phyloP scores from a whole-genome alignment of 2,329 filamentous ascomycete genomes.

The Zymoseptoria brevis region DNA sequence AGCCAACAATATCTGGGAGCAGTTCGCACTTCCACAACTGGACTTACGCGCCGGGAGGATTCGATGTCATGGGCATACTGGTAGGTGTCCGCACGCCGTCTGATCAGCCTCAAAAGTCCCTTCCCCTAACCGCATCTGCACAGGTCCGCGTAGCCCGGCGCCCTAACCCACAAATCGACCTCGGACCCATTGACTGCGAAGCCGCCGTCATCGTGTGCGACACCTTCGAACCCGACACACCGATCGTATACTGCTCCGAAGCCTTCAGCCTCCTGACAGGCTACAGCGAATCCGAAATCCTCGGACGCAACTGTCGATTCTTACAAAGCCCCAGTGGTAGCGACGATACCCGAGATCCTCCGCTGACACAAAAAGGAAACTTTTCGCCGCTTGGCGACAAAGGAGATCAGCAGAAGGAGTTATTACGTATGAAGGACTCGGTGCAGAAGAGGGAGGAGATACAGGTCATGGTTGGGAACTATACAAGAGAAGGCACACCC shows the following conservation, averaged over 20 bases:
- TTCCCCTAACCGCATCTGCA: not conserved
- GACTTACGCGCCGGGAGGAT: not conserved
- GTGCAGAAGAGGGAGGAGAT: not conserved
- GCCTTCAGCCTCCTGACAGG: constrained; percentile 1
- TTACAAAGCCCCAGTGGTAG: not conserved
- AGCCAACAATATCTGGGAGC: not conserved
- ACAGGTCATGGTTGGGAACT: not conserved
- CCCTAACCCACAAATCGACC: constrained; percentile 1
- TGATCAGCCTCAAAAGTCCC: not conserved
- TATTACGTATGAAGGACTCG: not conserved
- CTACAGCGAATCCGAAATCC: not conserved
- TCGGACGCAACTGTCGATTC: constrained; percentile 4
- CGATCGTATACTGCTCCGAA: constrained; percentile 3
- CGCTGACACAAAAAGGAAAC: not conserved
- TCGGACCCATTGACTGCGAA: constrained; percentile 1
- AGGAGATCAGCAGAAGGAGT: not conserved
- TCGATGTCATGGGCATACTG: constrained; percentile 2
- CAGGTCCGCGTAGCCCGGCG: not conserved
- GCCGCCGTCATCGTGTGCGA: constrained; percentile 3
- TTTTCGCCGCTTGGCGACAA: not conserved
- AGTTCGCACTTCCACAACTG: not conserved
- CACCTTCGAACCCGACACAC: not conserved
- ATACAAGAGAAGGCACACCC: not conserved
- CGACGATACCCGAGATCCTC: not conserved
- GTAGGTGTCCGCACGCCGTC: not conserved